Base-by-base conservation (phyloP, 2,329 filamentous ascomycete genomes). In the Coniochaeta sp. region DNA sequence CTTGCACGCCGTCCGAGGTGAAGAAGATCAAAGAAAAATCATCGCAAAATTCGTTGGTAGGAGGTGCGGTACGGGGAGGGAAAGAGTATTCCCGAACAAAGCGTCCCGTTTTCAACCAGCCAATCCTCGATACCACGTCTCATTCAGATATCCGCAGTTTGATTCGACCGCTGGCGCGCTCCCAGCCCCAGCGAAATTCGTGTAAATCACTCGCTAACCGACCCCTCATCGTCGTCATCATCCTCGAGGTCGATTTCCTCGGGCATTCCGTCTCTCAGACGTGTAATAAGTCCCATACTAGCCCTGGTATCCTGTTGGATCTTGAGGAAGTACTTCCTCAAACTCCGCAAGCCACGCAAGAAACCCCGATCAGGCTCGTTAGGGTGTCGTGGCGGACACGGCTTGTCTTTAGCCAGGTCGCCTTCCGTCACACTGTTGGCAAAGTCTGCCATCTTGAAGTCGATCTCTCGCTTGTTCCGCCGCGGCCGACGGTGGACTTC, bases 401-500 rank as follows among this genome's bases (percentile, higher is more conserved):
- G 77, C 67, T 81, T 81, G 63, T 81, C 79, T 58, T 77, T 74
- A 26, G 58, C 60, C 12, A 86, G 75, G 68, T 96, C 92, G 65
- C 95, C 89, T 4, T 91, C 90, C 1, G 93, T 98, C 38, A 98
- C 88, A 69, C 93, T 97, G 72, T 99, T 99, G 64, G 95, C 95
- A 77, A 99, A 99, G 74, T 99, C 95, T 61, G 96, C 93, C 72
- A 99, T 96, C 75, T 97, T 97, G 76, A 99, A 87, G 72, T 96
- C 90, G 70, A 96, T 93, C 65, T 87, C 82, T 55, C 79, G 77
- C 62, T 78, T 79, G 63, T 79, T 83, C 69, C 71, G 81, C 68
- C 74, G 77, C 66, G 64, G 77, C 71, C 64, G 77, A 69, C 72
- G 81, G 26, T 26, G 61, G 2, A 52, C 61, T 59, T 86, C 83